Base-by-base conservation (phyloP, 1,139 yeast species). In the Casaregolazyma suthepensis region DNA sequence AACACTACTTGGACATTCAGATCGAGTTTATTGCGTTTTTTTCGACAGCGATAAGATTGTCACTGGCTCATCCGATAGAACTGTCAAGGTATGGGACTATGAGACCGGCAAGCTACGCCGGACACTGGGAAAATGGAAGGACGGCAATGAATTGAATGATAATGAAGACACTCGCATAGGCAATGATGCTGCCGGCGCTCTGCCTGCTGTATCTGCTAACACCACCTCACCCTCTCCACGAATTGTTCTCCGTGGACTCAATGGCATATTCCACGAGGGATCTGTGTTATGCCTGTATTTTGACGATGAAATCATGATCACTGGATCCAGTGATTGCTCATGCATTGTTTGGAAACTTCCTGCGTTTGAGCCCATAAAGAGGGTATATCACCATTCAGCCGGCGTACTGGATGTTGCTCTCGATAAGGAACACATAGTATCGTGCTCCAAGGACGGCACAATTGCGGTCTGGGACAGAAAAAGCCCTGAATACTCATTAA, bases 11-110 rank as follows among this genome's bases (percentile, higher is more conserved):
- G 74, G 74, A 9, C 75, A 71, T 50, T 46, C 59, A 5, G 73
- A 71, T 52, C 61, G 70, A 20, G 72, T 71, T 3, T 71, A 71
- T 52, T 71, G 75, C 51, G 70, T 68, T 6, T 66, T 68, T 46
- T 63, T 69, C 54, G 70, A 69, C 47, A 59, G 60, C 15, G 54
- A 58, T 2, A 61, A 59, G 42, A 68, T 71, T 13, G 62, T 71
- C 29, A 69, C 74, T 1, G 74, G 75, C 3, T 67, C 73, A 3
- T 56, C 71, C 5, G 75, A 71, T 54, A 57, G 60, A n/a, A 62
- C 70, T 5, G 61, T 71, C 22, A 64, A 64, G 43, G 63, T 71
- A 4, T 71, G 73, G 74, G 61, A 64, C 42, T 51, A 66, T 7
- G 50, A 56, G n/a, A 59, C 66, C 10, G 70, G 69, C 1, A 54